These are phyloP conservation scores for Trichoderma orchidacearum DNA, from an alignment of 495 filamentous ascomycete species.

Conservation along the genomic window DNA sequence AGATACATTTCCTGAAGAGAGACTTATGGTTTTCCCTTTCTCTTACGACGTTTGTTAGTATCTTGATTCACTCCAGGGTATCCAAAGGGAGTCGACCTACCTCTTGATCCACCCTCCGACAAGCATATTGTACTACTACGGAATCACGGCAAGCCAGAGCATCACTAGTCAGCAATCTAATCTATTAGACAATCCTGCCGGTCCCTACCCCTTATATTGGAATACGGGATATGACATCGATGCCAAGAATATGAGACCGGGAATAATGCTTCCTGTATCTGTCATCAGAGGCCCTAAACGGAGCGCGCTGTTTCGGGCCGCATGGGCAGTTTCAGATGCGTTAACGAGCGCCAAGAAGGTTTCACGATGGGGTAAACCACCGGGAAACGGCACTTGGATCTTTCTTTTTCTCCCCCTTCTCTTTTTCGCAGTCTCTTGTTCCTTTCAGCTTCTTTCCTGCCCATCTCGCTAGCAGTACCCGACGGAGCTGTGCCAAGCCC, in stretches of 20 bases:
- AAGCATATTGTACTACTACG: too few species aligned
- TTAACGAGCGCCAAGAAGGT: neutral
- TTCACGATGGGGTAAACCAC: neutral
- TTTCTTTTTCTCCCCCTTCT: neutral
- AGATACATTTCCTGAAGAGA: too few species aligned
- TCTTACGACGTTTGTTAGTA: neutral
- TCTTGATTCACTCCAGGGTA: neutral
- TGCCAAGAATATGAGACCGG: neutral
- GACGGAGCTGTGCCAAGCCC: too few species aligned
- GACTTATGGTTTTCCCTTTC: too few species aligned
- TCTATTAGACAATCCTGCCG: too few species aligned
- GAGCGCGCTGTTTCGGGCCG: neutral
- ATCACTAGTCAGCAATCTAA: too few species aligned
- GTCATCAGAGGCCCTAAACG: neutral
- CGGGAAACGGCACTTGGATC: neutral
- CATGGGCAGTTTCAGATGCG: neutral
- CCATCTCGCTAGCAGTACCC: too few species aligned
- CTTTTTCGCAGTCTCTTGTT: neutral
- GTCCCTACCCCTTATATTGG: too few species aligned
- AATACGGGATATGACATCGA: neutral
- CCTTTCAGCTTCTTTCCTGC: neutral
- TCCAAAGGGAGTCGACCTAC: neutral
- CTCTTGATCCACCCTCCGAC: too few species aligned
- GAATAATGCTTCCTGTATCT: neutral
- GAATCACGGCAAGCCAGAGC: too few species aligned